Percentiles rank a stretch among this genome's conserved stretches.
Evolutionary conservation across 1,284 basidiomycete genomes (phyloP).

Genomic region (Ustilago xerochloae): DNA sequence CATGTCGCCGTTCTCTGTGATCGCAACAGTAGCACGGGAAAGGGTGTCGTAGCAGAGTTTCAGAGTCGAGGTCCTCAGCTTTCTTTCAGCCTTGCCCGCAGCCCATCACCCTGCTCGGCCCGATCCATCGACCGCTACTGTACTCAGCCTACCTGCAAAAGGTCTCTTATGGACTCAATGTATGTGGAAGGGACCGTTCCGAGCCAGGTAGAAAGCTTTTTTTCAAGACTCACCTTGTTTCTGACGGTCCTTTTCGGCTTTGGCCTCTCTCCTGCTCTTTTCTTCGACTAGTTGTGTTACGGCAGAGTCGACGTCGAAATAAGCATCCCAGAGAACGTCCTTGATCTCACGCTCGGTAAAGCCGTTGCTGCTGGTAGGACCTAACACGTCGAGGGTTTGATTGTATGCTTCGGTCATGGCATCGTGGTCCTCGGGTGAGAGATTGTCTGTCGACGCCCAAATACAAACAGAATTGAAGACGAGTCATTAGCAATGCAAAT

Average conservation of each 20-base stretch:
- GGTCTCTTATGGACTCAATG: slow-evolving; percentile 6
- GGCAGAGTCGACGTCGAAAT: slow-evolving; percentile 85
- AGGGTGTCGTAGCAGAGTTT: slow-evolving; percentile 15
- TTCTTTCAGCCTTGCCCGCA: background rate
- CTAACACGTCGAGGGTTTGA: slow-evolving; percentile 53
- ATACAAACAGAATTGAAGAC: too few relatives aligned
- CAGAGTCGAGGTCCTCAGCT: slow-evolving; percentile 15
- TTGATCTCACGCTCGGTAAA: slow-evolving; percentile 72
- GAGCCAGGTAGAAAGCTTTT: slow-evolving; percentile 11
- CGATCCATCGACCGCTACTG: slow-evolving; percentile 7
- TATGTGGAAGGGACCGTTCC: slow-evolving; percentile 24
- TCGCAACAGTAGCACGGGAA: background rate
- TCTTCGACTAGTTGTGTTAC: slow-evolving; percentile 75
- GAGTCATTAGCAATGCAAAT: too few relatives aligned
- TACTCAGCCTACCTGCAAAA: slow-evolving; percentile 8
- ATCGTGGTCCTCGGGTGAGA: slow-evolving; percentile 56
- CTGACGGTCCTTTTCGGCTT: slow-evolving; percentile 48
- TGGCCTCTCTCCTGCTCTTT: slow-evolving; percentile 50
- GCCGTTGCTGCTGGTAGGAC: slow-evolving; percentile 49
- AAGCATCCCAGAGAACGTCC: slow-evolving; percentile 86
- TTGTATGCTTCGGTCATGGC: slow-evolving; percentile 55
- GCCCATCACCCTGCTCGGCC: slow-evolving; percentile 19
- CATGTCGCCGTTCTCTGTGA: slow-evolving; percentile 32
- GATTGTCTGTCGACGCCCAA: slow-evolving; percentile 48
- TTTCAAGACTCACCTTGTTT: slow-evolving; percentile 50